phyloP scores from a whole-genome alignment of 2,329 filamentous ascomycete species.

The Rachicladosporium sp. region DNA sequence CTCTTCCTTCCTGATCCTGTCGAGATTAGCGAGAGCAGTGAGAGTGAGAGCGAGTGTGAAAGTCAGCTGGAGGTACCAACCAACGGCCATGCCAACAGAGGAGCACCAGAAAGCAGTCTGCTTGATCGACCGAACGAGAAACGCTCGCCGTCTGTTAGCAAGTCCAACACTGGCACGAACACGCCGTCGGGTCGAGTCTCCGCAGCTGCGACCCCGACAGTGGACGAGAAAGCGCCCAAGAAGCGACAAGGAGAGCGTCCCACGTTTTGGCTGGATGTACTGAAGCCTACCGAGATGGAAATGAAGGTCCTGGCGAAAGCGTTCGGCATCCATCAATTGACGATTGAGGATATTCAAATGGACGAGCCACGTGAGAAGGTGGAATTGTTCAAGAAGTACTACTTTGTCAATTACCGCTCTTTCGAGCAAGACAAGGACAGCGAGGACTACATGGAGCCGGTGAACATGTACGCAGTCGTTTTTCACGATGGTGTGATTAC shows the following conservation, averaged over 20 bases:
- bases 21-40: slow-evolving; percentile 54
- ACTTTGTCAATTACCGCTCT: slow-evolving; percentile 95
- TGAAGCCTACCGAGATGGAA: slow-evolving; percentile 82
- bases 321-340: slow-evolving; percentile 91
- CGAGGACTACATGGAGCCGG: slow-evolving; percentile 82
- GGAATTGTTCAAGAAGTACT: slow-evolving; percentile 92
- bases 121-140: neutral
- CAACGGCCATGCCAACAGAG: slow-evolving; percentile 8
- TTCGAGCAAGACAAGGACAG: slow-evolving; percentile 90
- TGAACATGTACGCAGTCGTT: slow-evolving; percentile 95
- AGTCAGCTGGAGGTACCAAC: slow-evolving; percentile 25
- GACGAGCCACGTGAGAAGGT: slow-evolving; percentile 97
- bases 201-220: slow-evolving; percentile 14
- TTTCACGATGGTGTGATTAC: slow-evolving; percentile 91
- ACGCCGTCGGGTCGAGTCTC: slow-evolving; percentile 42
- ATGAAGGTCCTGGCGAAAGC: slow-evolving; percentile 90
- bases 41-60: slow-evolving; percentile 47
- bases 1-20: slow-evolving; percentile 83
- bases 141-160: slow-evolving; percentile 24
- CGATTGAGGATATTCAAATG: slow-evolving; percentile 92
- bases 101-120: neutral
- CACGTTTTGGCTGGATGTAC: slow-evolving; percentile 91
- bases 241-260: slow-evolving; percentile 61
- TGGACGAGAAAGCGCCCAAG: slow-evolving; percentile 12
- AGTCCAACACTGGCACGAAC: slow-evolving; percentile 30